phyloP scores from a whole-genome alignment of 257 asterid species.

The Capsicum baccatum region DNA sequence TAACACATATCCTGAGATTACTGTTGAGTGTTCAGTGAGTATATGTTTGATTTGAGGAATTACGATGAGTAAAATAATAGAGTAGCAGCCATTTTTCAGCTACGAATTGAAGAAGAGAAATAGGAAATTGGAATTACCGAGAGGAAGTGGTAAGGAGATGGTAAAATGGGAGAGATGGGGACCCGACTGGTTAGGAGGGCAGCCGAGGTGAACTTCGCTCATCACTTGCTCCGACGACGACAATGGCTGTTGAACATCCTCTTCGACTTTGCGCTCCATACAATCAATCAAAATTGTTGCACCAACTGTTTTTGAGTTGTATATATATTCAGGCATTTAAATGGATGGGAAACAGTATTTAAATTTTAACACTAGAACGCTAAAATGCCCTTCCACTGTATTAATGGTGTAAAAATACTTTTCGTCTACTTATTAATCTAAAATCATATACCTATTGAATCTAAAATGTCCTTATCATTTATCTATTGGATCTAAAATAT shows the following conservation, averaged over 20 bases:
- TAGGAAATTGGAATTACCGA: constrained; percentile 36
- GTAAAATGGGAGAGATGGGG: constrained; percentile 72
- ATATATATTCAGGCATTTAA: not conserved
- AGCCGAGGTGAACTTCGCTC: constrained; percentile 96
- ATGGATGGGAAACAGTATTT: too few species aligned
- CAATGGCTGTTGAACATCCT: constrained; percentile 34
- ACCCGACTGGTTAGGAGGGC: constrained; percentile 73
- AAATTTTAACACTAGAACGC: not conserved
- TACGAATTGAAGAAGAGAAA: not conserved
- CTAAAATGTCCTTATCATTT: too few species aligned
- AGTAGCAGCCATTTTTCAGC: not conserved
- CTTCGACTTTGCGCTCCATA: constrained; percentile 40
- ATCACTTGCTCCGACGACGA: constrained; percentile 69
- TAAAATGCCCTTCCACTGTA: too few species aligned
- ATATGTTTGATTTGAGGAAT: not conserved
- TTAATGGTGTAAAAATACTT: too few species aligned
- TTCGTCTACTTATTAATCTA: too few species aligned
- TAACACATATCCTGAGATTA: not conserved
- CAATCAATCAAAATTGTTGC: not conserved
- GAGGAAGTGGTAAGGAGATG: constrained; percentile 53
- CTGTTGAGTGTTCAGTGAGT: not conserved
- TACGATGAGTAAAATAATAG: not conserved
- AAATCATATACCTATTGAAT: too few species aligned
- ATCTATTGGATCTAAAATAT: too few species aligned
- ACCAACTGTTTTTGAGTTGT: not conserved